Percentiles rank a stretch among this genome's conserved stretches.
Evolutionary conservation across 371 early-diverging fungal genomes (phyloP).

Genomic region (Rhizopus delemar): DNA sequence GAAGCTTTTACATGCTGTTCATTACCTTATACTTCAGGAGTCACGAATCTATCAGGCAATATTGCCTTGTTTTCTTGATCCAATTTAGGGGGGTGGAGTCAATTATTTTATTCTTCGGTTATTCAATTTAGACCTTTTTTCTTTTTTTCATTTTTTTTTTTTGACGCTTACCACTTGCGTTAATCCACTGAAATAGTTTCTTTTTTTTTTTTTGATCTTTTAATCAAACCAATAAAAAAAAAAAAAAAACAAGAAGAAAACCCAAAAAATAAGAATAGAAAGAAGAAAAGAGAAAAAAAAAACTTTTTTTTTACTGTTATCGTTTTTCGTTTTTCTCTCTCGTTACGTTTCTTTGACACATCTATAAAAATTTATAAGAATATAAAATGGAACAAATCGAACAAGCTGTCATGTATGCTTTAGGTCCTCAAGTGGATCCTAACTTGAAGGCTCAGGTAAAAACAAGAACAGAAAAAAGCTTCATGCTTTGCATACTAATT

Average conservation of each 20-base stretch:
- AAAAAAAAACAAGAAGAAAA: not conserved
- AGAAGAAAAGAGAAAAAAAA: not conserved
- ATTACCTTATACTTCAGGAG: too few species aligned
- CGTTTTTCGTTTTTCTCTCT: slow-evolving; percentile 5
- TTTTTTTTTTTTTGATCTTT: not conserved
- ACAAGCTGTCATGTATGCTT: slow-evolving; percentile 81
- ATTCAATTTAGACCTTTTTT: not conserved
- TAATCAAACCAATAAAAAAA: not conserved
- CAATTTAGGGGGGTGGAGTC: too few species aligned
- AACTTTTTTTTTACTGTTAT: not conserved
- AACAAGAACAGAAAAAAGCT: not conserved
- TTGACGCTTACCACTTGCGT: not conserved
- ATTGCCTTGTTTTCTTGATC: too few species aligned
- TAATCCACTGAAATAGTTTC: not conserved
- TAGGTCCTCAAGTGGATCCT: slow-evolving; percentile 71
- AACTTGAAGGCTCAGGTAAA: slow-evolving; percentile 75
- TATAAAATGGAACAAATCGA: slow-evolving; percentile 78
- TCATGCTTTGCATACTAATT: not conserved
- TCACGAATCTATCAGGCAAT: too few species aligned
- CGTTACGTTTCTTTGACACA: slow-evolving; percentile 5
- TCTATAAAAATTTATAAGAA: not conserved
- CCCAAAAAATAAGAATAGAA: slow-evolving; percentile 2
- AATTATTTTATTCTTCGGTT: too few species aligned
- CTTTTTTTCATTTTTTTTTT: slow-evolving; percentile 3
- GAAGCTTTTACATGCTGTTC: too few species aligned